Evolutionary conservation across 176 grass and related monocot species (phyloP).

Genomic region (Rhynchospora tenuis): DNA sequence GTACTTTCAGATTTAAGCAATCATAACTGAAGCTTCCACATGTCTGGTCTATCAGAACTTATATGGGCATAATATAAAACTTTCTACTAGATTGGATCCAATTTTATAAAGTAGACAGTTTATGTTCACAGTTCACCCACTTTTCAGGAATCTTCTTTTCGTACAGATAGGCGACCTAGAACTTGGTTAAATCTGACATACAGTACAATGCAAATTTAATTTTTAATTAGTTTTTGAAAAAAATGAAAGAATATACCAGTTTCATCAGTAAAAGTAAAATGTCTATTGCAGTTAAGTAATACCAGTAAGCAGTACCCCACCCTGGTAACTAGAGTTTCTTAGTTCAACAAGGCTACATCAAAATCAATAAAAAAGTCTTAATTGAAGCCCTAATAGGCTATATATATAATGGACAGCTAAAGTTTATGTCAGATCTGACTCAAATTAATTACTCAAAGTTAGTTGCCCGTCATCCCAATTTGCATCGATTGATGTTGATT

Average conservation of each 20-base stretch:
- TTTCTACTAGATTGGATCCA: not conserved
- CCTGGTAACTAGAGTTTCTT: no score
- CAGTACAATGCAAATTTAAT: not conserved
- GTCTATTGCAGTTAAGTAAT: no score
- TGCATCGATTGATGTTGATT: not conserved
- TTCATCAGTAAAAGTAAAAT: no score
- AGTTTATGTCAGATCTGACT: not conserved
- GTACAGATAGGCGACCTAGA: not conserved
- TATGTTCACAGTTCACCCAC: not conserved
- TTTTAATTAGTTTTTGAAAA: not conserved
- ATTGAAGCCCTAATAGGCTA: not conserved
- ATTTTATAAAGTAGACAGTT: not conserved
- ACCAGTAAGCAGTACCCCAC: no score
- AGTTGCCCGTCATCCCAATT: not conserved
- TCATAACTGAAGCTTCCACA: not conserved
- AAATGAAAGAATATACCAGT: no score
- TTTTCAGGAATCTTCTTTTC: not conserved
- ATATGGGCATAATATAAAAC: not conserved
- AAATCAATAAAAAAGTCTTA: not conserved
- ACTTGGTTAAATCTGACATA: not conserved
- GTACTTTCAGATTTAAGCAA: not conserved
- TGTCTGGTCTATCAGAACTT: not conserved
- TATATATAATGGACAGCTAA: not conserved
- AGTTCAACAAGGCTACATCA: no score
- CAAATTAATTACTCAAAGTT: not conserved